Base-by-base conservation (phyloP, 768 basidiomycete genomes). In the Tephrocybe sp. region DNA sequence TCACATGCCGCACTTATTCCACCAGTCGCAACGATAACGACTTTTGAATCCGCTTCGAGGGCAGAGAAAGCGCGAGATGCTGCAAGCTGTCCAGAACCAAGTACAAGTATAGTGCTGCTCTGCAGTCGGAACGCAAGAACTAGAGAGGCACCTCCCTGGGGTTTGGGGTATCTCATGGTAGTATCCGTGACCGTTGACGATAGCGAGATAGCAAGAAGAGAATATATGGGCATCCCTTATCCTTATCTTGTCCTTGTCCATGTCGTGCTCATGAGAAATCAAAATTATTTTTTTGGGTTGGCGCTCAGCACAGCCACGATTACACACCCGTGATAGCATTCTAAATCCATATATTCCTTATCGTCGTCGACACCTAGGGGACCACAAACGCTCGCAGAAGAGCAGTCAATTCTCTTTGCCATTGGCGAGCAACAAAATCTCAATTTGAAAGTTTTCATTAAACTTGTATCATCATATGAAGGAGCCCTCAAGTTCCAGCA, bases 61-160 rank as follows among this genome's bases (percentile, higher is more conserved):
- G 89, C 83, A 14, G 87, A 74, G 59, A 89, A 90, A 1, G 89
- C 85, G 39, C 96, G 82, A n/a, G 82, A 78, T 0, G 93, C 92
- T 0, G 93, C 93, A 2, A 98, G 78, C 2, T 78, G 61, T n/a
- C 84, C 82, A 1, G 85, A 79, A 2, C 96, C 94, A 36, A 98
- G 58, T 39, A 98, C 78, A 35, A 98, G 71, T 31, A 83, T 75
- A 0, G 70, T 73, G 33, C 76, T 77, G 50, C 68, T 64, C 36
- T 72, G 69, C 23, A 87, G 73, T 45, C 76, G 78, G 68, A 93
- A 92, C 0, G 92, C 85, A 17, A 95, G 77, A 0, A 94, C 58
- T 12, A 96, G 79, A 5, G 91, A 90, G 0, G 87, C 89, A 7
- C 91, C 91, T 10, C 68, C 65, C 11, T 68, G 67, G 1, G 82